These are phyloP conservation scores for Nigrospora sphaerica DNA, from an alignment of 2,329 filamentous ascomycete genomes.

Conservation along the genomic window DNA sequence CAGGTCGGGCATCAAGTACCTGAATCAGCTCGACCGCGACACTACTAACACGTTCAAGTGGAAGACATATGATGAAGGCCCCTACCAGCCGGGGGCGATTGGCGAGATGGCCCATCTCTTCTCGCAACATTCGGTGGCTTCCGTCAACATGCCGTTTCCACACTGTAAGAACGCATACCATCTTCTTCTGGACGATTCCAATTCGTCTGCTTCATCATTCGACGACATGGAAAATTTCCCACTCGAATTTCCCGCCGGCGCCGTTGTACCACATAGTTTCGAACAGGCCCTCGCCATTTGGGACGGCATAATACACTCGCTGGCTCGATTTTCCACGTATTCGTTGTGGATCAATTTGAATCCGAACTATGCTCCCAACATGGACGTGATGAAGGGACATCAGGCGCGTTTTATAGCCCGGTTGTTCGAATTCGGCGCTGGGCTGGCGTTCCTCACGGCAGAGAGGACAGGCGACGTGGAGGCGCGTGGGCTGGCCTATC, in stretches of 20 bases:
- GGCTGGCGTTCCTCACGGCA: conserved; percentile 8
- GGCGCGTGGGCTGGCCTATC: conserved; percentile 7
- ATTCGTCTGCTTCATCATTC: not conserved
- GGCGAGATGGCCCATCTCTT: conserved; percentile 19
- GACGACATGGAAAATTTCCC: conserved; percentile 4
- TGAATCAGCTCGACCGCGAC: conserved; percentile 10
- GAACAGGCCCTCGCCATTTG: conserved; percentile 12
- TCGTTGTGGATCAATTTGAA: conserved; percentile 14
- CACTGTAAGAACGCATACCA: conserved; percentile 19
- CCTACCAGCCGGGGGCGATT: conserved; percentile 9
- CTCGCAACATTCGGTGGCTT: conserved; percentile 13
- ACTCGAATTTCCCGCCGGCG: not conserved
- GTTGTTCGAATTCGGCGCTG: conserved; percentile 10
- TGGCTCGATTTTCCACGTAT: conserved; percentile 15
- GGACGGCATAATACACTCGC: conserved; percentile 11
- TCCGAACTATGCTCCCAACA: conserved; percentile 12
- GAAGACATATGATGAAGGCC: not conserved
- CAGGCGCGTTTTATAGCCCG: conserved; percentile 10
- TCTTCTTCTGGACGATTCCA: conserved; percentile 10
- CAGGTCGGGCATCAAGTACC: conserved; percentile 16
- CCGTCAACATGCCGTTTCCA: conserved; percentile 14
- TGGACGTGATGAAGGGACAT: conserved; percentile 7
- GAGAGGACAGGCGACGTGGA: not conserved
- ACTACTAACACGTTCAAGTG: conserved; percentile 1
- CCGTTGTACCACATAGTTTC: conserved; percentile 9